Evolutionary conservation across 495 filamentous ascomycete species (phyloP).

Genomic region (Penicillium manginii): DNA sequence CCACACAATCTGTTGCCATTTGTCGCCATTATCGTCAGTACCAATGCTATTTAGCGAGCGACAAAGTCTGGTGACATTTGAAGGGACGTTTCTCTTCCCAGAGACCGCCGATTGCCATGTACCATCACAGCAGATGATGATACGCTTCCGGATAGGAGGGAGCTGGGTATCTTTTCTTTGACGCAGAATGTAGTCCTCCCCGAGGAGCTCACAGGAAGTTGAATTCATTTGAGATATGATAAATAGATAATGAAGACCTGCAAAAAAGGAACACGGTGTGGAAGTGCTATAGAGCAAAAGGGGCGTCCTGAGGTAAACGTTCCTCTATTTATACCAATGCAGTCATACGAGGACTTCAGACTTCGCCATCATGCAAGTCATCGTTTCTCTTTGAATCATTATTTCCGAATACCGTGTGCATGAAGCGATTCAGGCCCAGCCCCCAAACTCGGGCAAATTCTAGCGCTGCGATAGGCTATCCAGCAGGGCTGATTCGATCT

Average conservation of each 20-base stretch:
- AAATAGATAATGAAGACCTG: not conserved
- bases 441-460: constrained; percentile 6
- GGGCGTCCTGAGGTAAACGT: not conserved
- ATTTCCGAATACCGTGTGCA: not conserved
- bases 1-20: constrained; percentile 35
- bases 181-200: constrained; percentile 9
- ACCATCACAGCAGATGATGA: constrained; percentile 36
- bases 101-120: constrained; percentile 32
- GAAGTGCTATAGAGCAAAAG: not conserved
- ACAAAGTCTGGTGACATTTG: constrained; percentile 31
- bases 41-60: constrained; percentile 27
- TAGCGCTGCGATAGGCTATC: not conserved
- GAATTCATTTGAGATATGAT: constrained; percentile 4
- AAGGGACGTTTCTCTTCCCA: constrained; percentile 30
- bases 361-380: not conserved
- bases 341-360: no score
- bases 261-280: not conserved
- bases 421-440: constrained; percentile 3
- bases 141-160: constrained; percentile 23
- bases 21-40: constrained; percentile 16
- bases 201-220: constrained; percentile 3
- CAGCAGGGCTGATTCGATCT: not conserved
- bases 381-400: not conserved
- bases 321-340: not conserved
- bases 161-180: constrained; percentile 8